Evolutionary conservation across 176 grass and related monocot species (phyloP).

Genomic region (Oryza meyeriana): DNA sequence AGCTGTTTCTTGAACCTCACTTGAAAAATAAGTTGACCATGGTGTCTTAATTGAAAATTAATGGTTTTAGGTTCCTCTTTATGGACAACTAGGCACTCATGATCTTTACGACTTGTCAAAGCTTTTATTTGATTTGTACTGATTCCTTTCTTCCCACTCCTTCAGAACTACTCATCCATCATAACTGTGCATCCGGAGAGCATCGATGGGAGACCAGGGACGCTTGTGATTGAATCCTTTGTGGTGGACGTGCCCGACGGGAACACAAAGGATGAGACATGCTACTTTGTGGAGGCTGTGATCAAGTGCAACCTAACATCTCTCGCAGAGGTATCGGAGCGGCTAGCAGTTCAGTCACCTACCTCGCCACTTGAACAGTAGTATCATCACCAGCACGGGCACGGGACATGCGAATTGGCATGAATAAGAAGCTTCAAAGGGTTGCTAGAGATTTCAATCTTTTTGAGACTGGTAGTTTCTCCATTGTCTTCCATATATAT

Average conservation of each 20-base stretch:
- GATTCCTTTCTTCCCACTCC: conserved; percentile 23
- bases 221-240: conserved; percentile 77
- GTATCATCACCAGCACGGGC: background rate
- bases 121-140: conserved; percentile 29
- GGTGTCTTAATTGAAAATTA: background rate
- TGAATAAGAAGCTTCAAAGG: conserved; percentile 47
- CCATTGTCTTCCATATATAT: conserved; percentile 16
- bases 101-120: conserved; percentile 3
- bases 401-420: background rate
- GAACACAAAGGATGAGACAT: conserved; percentile 78
- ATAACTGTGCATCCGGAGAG: conserved; percentile 63
- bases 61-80: background rate
- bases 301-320: conserved; percentile 86
- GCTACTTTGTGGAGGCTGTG: conserved; percentile 77
- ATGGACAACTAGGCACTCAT: background rate
- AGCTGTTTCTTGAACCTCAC: conserved; percentile 23
- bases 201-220: conserved; percentile 62
- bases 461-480: conserved; percentile 42
- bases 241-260: conserved; percentile 69
- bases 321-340: conserved; percentile 55
- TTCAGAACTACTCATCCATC: conserved; percentile 85
- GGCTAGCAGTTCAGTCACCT: conserved; percentile 44
- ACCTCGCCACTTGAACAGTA: conserved; percentile 41
- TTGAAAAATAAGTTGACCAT: conserved; percentile 11
- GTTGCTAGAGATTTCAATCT: conserved; percentile 20